Evolutionary conservation across 805 yeast genomes (phyloP), one percentile per base, ranked within the genome.

Genomic region (Candida methanosorbosa): DNA sequence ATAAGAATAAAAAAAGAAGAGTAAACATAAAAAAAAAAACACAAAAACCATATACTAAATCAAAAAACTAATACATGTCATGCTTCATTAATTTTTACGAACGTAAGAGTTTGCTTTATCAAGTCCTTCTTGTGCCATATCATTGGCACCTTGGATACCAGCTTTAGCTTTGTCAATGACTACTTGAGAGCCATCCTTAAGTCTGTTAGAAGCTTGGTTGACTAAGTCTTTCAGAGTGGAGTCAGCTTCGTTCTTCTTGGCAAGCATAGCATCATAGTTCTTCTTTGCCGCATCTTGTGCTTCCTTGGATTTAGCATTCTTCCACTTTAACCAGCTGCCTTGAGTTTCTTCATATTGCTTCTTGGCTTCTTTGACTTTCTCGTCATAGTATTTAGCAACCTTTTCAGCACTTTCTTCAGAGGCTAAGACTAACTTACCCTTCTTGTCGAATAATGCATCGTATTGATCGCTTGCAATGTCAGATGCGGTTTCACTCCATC

Each of bases 401-500:
- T 38, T 37, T 33, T 47, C 44, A 18, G 54, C 49, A 2, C 46
- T 41, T 23, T 50, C 55, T 29, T 42, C 32, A 0, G 50, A 40
- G 16, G 42, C 37, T 18, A 43, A 37, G 8, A 39, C 43, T 5
- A 51, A 36, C 9, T 38, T 33, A 2, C 54, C 56, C 7, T 38
- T 36, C 28, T 38, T 40, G 18, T 48, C 50, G 34, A 41, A 40
- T 17, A 46, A 25, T 9, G 49, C 55, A 15, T 56, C 56, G 17
- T 57, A 50, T 40, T 66, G 66, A 18, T 69, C 75, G 13, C 52
- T 49, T 2, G 75, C 65, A 38, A 64, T 57, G 23, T 53, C 59
- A 11, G 60, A 50, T 5, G 72, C 74, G 31, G 54, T 47, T 32
- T 63, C 66, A 15, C 73, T 72, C 70, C 71, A 67, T 4, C 72